Evolutionary conservation across 148 eudicot species (phyloP), one percentile per base, ranked within the genome.

Genomic region (Hydrangea macrophylla): DNA sequence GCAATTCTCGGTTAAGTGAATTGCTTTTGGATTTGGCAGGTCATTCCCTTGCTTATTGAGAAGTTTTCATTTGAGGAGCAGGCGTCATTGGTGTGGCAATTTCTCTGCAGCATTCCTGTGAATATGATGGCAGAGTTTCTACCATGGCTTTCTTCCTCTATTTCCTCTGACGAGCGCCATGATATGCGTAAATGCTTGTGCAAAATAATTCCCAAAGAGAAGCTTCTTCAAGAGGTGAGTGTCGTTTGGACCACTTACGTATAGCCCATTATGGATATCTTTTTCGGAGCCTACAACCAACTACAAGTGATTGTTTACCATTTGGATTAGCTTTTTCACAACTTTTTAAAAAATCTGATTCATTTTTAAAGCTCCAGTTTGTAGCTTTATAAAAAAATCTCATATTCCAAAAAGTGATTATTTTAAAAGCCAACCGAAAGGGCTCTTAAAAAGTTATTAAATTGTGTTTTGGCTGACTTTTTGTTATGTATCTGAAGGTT

Each of bases 101-200:
- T 94, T 70, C 78, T 94, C 70, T 94, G 98, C 81, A 90, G 97
- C 77, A 94, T 94, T 79, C 98, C 98, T 58, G 96, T 88, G 56
- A 85, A 86, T 85, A 94, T 94, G 98, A 88, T 94, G 98, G 89
- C 84, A 62, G 95, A 94, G 74, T 94, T 94, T 75, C 90, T 94
- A 48, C 98, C 98, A 40, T 94, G 98, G 98, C 92, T 94, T 74
- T 88, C 96, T 55, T 87, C 92, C 60, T 94, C 91, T 50, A 84
- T 94, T 39, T 90, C 96, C 22, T 26, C 73, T 64, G 98, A 88
- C 67, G 98, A 94, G 65, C 77, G 80, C 55, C 89, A 86, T 73
- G 96, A 94, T 72, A 90, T 94, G 97, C 90, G 80, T 37, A 88
- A 80, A 70, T 94, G 97, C 84, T 81, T 94, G 71, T 57, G 81